Base-by-base conservation (phyloP, 2,329 filamentous ascomycete genomes). In the Scolecobasidium constrictum region DNA sequence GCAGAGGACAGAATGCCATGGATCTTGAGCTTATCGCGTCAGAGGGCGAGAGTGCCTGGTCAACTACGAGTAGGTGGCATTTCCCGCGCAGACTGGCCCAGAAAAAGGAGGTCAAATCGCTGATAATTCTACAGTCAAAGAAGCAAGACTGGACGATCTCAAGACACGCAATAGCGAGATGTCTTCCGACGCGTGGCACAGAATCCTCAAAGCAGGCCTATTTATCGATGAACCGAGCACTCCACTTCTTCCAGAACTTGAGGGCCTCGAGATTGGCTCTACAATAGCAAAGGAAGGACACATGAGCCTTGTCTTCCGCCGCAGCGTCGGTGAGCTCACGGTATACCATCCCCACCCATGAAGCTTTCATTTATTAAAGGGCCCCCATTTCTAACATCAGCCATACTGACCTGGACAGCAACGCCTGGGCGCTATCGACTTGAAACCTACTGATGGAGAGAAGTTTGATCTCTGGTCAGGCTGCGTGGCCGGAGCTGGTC, bases 391-490 rank as follows among this genome's bases (percentile, higher is more conserved):
- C n/a, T n/a, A n/a, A n/a, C n/a, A n/a, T n/a, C n/a, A 31, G 9
- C 26, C 34, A 9, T 7, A 36, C 34, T 11, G 13, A 15, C 9
- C 5, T 20, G 20, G 36, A 42, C 49, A 83, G 78, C 78, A 83
- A 78, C 75, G 70, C 20, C 70, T 86, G n/a, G 84, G 83, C 23
- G 63, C 72, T 17, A 70, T 88, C 46, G 64, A 67, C 4, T 63
- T 87, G 3, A 60, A 64, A 28, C 64, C 71, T 49, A 68, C 74
- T 45, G 67, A 70, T 26, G 69, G 74, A 35, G 72, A 77, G 46
- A 72, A 73, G 47, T 71, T 85, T 47, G 72, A 77, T 43, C 64
- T 80, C 3, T 81, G 83, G 47, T 76, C 83, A 44, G 88, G 83
- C 83, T 83, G 80, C 46, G 72, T 71, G 34, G 64, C 67, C 16